Evolutionary conservation across 768 basidiomycete genomes (phyloP).

Genomic region (Lactifluus rugatus): DNA sequence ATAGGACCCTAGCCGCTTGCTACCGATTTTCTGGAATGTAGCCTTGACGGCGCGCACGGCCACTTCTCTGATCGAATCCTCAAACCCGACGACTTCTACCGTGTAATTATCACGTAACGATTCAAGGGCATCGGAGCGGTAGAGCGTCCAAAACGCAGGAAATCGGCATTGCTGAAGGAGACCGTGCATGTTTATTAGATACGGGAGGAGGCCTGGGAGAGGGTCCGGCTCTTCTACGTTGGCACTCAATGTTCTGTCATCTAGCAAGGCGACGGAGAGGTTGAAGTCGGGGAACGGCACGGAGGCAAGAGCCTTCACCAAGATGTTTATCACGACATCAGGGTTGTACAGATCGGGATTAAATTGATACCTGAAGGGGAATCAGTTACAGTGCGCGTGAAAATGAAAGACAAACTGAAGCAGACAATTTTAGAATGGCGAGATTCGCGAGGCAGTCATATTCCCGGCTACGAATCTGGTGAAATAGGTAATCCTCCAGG

Average conservation of each 20-base stretch:
- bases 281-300: conserved; percentile 89
- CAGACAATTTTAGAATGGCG: conserved; percentile 86
- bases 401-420: conserved; percentile 4
- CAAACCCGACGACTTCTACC: conserved; percentile 73
- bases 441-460: conserved; percentile 95
- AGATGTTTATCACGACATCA: conserved; percentile 89
- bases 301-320: conserved; percentile 82
- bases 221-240: conserved; percentile 76
- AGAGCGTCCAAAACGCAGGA: conserved; percentile 75
- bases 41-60: conserved; percentile 68
- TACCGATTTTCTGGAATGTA: conserved; percentile 65
- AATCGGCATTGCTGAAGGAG: conserved; percentile 80
- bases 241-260: conserved; percentile 50
- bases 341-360: conserved; percentile 89
- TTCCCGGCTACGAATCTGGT: conserved; percentile 83
- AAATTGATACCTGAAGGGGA: conserved; percentile 76
- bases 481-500: conserved; percentile 93
- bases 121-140: conserved; percentile 60
- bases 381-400: conserved; percentile 1
- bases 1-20: conserved; percentile 59
- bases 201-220: conserved; percentile 57
- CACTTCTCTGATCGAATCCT: conserved; percentile 71
- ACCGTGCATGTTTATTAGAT: conserved; percentile 55
- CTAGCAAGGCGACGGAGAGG: conserved; percentile 86
- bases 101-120: conserved; percentile 79